Evolutionary conservation across 1,139 yeast genomes (phyloP), one percentile per base, ranked within the genome.

Genomic region (Suhomyces yuchorum): DNA sequence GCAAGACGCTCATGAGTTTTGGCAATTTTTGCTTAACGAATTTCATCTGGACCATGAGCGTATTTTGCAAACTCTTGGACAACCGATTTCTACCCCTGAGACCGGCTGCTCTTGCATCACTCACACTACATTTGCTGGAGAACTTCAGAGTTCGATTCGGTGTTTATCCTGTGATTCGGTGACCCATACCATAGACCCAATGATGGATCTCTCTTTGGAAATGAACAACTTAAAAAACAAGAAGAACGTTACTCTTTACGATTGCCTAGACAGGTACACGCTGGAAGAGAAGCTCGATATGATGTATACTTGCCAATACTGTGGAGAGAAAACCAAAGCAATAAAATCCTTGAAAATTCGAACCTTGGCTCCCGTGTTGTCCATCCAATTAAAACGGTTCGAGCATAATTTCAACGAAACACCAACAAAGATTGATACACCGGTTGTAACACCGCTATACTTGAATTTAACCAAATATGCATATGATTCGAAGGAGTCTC

Each of bases 1-100:
- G 67, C 99, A 93, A 67, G 99, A 93, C 65, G 98, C 99, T 0
- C 99, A 93, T 67, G 99, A 93, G 65, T 93, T 92, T 66, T 85
- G 96, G 85, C 97, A 93, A 63, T 91, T 92, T 63, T 62, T 92
- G 26, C 73, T 92, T 40, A 88, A 92, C 63, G 96, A 90, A 65
- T 70, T 93, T 48, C 99, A 93, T 66, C 73, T 71, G 52, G 88
- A 76, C 55, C 57, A 64, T 59, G 66, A 67, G 56, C 65, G 69
- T 47, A 59, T 71, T 8, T 49, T 59, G 44, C 42, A 45, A 6
- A 44, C 53, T 42, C 42, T 42, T 37, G 44, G 51, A 11, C 43
- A 42, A 9, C 15, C 17, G 12, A 15, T 9, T 4, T 18, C 44
- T n/a, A 33, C 36, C 36, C 37, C 42, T 22, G 51, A 50, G 15